A percentile compares a stretch with the other conserved stretches of the same genome.
Conservation (phyloP, 1,284 basidiomycete genomes). For the Trametes polyzona region DNA sequence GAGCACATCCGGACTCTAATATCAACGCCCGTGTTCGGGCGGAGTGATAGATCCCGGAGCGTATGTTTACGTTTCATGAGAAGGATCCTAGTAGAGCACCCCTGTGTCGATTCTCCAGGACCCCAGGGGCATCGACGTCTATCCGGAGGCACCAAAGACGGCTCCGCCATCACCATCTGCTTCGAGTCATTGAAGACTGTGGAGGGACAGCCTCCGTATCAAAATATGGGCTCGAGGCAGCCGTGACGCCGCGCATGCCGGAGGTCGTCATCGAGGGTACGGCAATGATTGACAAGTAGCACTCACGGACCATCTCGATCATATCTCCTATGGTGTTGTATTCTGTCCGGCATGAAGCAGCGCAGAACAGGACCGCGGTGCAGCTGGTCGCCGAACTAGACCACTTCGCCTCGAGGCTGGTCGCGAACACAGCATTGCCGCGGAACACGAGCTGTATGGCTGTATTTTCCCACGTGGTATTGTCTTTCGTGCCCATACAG, state of each 20-base stretch:
- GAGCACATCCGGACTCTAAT: slow-evolving; percentile 3
- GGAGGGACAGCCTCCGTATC: neutral
- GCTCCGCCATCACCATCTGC: neutral
- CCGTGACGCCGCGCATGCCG: neutral
- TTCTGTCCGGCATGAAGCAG: no score
- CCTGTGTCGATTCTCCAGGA: neutral
- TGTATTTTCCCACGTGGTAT: slow-evolving; percentile 11
- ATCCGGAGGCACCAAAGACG: neutral
- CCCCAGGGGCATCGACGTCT: neutral
- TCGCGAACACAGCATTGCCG: slow-evolving; percentile 17
- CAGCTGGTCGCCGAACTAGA: no score
- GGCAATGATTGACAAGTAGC: no score
- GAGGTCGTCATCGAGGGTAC: no score
- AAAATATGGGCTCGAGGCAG: neutral
- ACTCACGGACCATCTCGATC: no score
- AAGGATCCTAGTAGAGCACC: neutral
- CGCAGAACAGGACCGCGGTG: no score
- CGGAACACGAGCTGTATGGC: neutral
- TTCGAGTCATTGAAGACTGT: neutral
- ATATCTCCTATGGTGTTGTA: no score
- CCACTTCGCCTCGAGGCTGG: neutral
- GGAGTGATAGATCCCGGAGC: slow-evolving; percentile 17
- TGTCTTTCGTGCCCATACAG: neutral
- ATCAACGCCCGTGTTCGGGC: slow-evolving; percentile 12
- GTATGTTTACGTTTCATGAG: slow-evolving; percentile 16